Percentiles rank a stretch among this genome's conserved stretches.
These are phyloP conservation scores for Dictyostelium gargantuum DNA, from an alignment of 208 protist species.

Conservation along the genomic window DNA sequence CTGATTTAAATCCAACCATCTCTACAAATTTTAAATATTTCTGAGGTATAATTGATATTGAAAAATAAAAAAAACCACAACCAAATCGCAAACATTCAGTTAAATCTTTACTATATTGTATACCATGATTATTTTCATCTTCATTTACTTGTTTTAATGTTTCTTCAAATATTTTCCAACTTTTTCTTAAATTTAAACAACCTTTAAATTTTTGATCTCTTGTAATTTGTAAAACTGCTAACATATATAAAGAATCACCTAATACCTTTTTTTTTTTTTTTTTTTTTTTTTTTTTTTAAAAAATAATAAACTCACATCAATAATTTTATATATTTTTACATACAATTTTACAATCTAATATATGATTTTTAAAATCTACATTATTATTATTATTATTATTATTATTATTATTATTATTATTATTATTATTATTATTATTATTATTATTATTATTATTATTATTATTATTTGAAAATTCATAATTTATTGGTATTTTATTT, in stretches of 20 bases:
- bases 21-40: constrained; percentile 50
- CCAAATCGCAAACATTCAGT: constrained; percentile 49
- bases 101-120: background rate
- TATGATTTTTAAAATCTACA: constrained; percentile 49
- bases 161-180: constrained; percentile 70
- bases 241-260: constrained; percentile 60
- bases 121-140: background rate
- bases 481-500: background rate
- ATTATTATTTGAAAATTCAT: background rate
- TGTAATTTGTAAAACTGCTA: constrained; percentile 34
- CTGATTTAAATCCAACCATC: constrained; percentile 59
- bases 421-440: background rate
- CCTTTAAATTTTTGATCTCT: constrained; percentile 58
- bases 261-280: too few species aligned
- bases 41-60: constrained; percentile 45
- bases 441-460: background rate
- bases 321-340: too few species aligned
- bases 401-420: background rate
- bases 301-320: background rate
- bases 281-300: background rate
- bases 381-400: background rate
- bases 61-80: constrained; percentile 56
- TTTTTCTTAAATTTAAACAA: constrained; percentile 52
- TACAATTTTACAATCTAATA: constrained; percentile 42
- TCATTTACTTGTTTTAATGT: constrained; percentile 32